Conservation (phyloP, 2,329 filamentous ascomycete genomes). For the Magnaporthales sp. region DNA sequence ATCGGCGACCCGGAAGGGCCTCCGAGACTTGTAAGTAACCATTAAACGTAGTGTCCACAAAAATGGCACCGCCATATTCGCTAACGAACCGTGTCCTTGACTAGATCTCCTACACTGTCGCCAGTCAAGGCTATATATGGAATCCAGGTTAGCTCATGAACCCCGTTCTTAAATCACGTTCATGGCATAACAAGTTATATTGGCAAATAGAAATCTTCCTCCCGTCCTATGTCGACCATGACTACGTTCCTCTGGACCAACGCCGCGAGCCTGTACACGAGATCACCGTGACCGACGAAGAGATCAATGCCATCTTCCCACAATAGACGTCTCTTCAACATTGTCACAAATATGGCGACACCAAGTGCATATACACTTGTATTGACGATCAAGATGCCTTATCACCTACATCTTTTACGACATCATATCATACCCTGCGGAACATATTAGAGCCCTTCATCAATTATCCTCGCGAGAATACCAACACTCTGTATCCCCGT, state of each 20-base stretch:
- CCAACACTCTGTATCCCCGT: background rate
- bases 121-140: slow-evolving; percentile 75
- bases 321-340: slow-evolving; percentile 29
- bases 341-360: background rate
- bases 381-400: background rate
- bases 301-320: slow-evolving; percentile 59
- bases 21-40: slow-evolving; percentile 54
- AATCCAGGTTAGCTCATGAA: slow-evolving; percentile 59
- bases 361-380: background rate
- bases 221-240: slow-evolving; percentile 66
- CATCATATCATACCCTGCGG: background rate
- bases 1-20: slow-evolving; percentile 67
- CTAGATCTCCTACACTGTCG: slow-evolving; percentile 72
- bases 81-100: background rate
- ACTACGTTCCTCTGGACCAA: slow-evolving; percentile 67
- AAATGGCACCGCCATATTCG: slow-evolving; percentile 1
- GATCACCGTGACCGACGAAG: slow-evolving; percentile 69
- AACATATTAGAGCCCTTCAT: background rate
- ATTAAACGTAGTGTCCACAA: background rate
- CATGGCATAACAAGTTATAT: background rate
- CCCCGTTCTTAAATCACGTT: background rate
- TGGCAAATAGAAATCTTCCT: slow-evolving; percentile 61
- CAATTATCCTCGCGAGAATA: background rate
- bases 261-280: slow-evolving; percentile 71
- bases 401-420: background rate